phyloP scores from a whole-genome alignment of 805 yeast genomes.

The Pichia pseudocactophila region DNA sequence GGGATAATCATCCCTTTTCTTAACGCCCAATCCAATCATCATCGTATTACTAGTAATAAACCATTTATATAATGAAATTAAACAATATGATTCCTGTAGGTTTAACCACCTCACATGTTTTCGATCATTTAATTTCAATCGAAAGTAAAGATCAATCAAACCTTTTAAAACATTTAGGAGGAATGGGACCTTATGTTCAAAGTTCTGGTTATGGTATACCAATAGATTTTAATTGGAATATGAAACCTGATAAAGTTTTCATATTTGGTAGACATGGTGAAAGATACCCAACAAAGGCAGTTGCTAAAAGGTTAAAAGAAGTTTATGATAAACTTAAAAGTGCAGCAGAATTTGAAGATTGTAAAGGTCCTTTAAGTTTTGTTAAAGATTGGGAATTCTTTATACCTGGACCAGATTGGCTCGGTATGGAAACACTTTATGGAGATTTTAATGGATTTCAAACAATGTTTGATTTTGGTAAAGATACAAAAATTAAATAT shows the following conservation, averaged over 20 bases:
- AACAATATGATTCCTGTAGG: background rate
- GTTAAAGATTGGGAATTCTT: constrained; percentile 47
- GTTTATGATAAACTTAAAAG: constrained; percentile 28
- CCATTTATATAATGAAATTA: background rate
- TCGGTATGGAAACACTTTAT: constrained; percentile 43
- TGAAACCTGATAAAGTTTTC: constrained; percentile 53
- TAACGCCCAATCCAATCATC: too few relatives aligned
- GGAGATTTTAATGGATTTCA: constrained; percentile 46
- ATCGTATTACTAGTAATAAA: background rate
- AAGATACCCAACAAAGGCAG: constrained; percentile 51
- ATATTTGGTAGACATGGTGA: constrained; percentile 73
- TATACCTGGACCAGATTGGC: constrained; percentile 17
- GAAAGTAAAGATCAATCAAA: constrained; percentile 35
- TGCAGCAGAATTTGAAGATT: constrained; percentile 23
- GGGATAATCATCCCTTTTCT: too few relatives aligned
- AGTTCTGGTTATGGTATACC: constrained; percentile 50
- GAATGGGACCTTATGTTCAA: constrained; percentile 44
- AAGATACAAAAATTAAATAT: constrained; percentile 39
- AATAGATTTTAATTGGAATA: background rate
- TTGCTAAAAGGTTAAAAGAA: constrained; percentile 20
- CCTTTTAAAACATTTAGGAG: constrained; percentile 41
- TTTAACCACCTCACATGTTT: background rate
- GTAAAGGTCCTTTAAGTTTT: constrained; percentile 44
- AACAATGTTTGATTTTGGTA: constrained; percentile 43
- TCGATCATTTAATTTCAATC: constrained; percentile 3